Evolutionary conservation across 2,329 filamentous ascomycete species (phyloP), one percentile per base, ranked within the genome.

Genomic region (Colletotrichum lupini): DNA sequence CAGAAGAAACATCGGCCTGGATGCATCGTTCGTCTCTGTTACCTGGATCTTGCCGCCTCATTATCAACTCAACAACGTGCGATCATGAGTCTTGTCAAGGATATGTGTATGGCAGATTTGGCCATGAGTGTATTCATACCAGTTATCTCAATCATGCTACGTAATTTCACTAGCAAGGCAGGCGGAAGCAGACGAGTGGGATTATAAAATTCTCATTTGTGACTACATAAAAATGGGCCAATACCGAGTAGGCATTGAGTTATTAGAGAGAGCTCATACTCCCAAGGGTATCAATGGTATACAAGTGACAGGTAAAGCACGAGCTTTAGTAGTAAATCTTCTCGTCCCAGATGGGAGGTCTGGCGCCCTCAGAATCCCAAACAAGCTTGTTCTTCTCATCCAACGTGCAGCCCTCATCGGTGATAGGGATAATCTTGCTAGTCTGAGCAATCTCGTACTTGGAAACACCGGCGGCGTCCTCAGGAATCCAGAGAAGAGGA

Each of bases 401-500:
- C 63, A 96, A 83, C 62, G 84, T 88, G 57, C 93, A 93, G 22
- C 92, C 93, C 76, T 94, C 93, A 76, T 98, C 95, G 0, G 93
- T 95, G 75, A 97, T 96, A 1, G 92, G 90, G 35, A 95, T 93
- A 37, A 94, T 88, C 77, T 89, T 90, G 76, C 86, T 86, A 0
- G 93, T 93, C 77, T 97, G 93, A 14, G 86, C 86, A 66, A 97
- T 87, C 82, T 97, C 95, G 80, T 97, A 93, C 77, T 87, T 87
- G 67, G 92, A 94, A 55, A 98, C 89, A 11, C 94, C 93, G 28
- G 91, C 89, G 1, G 88, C 83, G 78, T 98, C 95, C 71, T 90
- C 87, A 0, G 95, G 94, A 67, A 98, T 93, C 95, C 95, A 98
- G n/a, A 98, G 86, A 35, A 94, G 84, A 2, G 94, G 93, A 1